These are phyloP conservation scores for Collybiopsis confluens DNA, from an alignment of 768 basidiomycete species.

Conservation along the genomic window DNA sequence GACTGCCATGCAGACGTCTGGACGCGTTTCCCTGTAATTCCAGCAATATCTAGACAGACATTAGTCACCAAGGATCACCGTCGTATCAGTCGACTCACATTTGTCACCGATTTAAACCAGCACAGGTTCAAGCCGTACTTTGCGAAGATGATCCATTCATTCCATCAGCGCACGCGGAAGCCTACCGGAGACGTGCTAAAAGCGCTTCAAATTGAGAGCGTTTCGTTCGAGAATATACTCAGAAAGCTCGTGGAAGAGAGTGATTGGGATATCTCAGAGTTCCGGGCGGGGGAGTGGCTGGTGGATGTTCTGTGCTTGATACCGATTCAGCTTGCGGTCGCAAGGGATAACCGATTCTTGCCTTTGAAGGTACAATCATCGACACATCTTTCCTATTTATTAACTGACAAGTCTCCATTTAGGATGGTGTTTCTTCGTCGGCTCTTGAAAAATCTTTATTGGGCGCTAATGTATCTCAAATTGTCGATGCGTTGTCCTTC, in stretches of 20 bases:
- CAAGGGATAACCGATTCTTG: slow-evolving; percentile 55
- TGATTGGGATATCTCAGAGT: slow-evolving; percentile 30
- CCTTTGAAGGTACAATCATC: slow-evolving; percentile 49
- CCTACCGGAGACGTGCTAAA: slow-evolving; percentile 43
- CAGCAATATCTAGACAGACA: slow-evolving; percentile 45
- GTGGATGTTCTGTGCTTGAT: slow-evolving; percentile 58
- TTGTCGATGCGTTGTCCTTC: slow-evolving; percentile 51
- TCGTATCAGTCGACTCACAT: slow-evolving; percentile 31
- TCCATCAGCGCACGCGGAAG: slow-evolving; percentile 48
- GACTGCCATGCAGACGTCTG: slow-evolving; percentile 55
- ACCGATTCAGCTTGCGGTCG: slow-evolving; percentile 59
- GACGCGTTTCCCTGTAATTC: slow-evolving; percentile 56
- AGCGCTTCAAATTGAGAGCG: slow-evolving; percentile 29
- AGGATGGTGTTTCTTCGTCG: slow-evolving; percentile 35
- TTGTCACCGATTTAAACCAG: slow-evolving; percentile 36
- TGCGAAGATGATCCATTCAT: slow-evolving; percentile 35
- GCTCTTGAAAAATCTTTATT: slow-evolving; percentile 48
- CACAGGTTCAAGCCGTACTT: slow-evolving; percentile 39
- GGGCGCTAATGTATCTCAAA: slow-evolving; percentile 54
- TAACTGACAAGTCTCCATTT: too few species aligned
- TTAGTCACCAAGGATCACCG: slow-evolving; percentile 30
- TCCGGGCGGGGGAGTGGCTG: slow-evolving; percentile 56
- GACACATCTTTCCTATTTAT: slow-evolving; percentile 20
- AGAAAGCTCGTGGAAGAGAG: slow-evolving; percentile 10
- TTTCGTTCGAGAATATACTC: slow-evolving; percentile 23